phyloP scores from a whole-genome alignment of 2,329 filamentous ascomycete genomes.

The Fusarium mangiferae region DNA sequence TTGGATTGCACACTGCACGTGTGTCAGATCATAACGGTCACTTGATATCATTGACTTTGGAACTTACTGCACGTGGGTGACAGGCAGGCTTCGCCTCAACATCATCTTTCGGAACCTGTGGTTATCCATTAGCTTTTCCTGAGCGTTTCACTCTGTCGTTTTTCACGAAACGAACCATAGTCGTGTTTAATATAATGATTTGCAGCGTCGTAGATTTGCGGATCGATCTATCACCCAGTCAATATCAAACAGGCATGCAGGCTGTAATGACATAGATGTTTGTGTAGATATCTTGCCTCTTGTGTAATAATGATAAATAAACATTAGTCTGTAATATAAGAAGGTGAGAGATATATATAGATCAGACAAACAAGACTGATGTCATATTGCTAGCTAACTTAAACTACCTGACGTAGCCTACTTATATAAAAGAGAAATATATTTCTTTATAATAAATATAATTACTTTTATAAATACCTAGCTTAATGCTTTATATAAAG shows the following conservation, averaged over 20 bases:
- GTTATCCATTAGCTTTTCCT: slow-evolving; percentile 7
- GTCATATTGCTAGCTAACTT: slow-evolving; percentile 4
- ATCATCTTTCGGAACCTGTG: slow-evolving; percentile 69
- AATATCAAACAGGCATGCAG: background rate
- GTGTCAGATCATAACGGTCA: slow-evolving; percentile 19
- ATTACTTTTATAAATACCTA: background rate
- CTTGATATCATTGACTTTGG: background rate
- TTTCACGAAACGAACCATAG: slow-evolving; percentile 15
- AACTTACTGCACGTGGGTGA: slow-evolving; percentile 81
- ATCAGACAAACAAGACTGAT: slow-evolving; percentile 11
- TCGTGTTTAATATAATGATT: background rate
- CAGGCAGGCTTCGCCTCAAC: slow-evolving; percentile 81
- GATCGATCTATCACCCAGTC: background rate
- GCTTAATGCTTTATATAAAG: background rate
- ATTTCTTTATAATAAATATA: background rate
- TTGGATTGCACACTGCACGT: slow-evolving; percentile 86
- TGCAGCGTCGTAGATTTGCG: background rate
- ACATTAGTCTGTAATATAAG: background rate
- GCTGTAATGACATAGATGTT: background rate
- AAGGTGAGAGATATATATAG: background rate
- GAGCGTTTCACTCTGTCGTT: background rate
- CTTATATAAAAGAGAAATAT: background rate
- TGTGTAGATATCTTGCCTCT: background rate
- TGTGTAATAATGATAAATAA: background rate
- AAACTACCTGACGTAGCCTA: too few relatives aligned